Percentiles rank a stretch among this genome's conserved stretches.
phyloP scores from a whole-genome alignment of 345 rosid genomes.

The Cardiospermum halicacabum region DNA sequence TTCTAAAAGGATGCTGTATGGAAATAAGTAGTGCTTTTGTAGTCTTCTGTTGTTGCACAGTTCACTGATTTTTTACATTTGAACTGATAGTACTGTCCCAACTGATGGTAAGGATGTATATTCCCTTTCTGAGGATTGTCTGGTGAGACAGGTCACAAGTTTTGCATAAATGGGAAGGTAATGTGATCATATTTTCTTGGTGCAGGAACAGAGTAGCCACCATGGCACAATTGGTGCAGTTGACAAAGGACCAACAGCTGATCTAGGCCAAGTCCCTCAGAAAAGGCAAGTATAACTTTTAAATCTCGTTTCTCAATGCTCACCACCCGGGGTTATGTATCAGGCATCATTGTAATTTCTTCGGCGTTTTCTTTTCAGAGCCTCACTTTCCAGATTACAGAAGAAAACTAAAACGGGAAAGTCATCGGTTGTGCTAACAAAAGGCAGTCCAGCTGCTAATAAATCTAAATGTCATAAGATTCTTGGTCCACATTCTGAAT shows the following conservation, averaged over 20 bases:
- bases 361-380: constrained; percentile 11
- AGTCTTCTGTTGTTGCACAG: background rate
- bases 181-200: constrained; percentile 4
- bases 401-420: constrained; percentile 39
- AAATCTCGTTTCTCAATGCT: background rate
- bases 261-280: constrained; percentile 29
- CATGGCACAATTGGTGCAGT: constrained; percentile 23
- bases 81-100: background rate
- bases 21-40: background rate
- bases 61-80: background rate
- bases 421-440: constrained; percentile 37
- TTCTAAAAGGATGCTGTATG: background rate
- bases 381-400: constrained; percentile 33
- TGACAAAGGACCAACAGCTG: constrained; percentile 26
- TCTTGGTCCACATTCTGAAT: background rate
- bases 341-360: background rate
- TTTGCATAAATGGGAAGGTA: constrained; percentile 13
- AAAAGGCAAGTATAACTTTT: constrained; percentile 39
- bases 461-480: constrained; percentile 25
- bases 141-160: background rate
- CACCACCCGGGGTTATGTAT: constrained; percentile 2
- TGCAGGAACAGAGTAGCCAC: constrained; percentile 30
- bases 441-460: constrained; percentile 36
- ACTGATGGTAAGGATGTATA: background rate
- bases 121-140: background rate